Conservation (phyloP, 1,284 basidiomycete species). For the Taiwanofungus camphoratus region DNA sequence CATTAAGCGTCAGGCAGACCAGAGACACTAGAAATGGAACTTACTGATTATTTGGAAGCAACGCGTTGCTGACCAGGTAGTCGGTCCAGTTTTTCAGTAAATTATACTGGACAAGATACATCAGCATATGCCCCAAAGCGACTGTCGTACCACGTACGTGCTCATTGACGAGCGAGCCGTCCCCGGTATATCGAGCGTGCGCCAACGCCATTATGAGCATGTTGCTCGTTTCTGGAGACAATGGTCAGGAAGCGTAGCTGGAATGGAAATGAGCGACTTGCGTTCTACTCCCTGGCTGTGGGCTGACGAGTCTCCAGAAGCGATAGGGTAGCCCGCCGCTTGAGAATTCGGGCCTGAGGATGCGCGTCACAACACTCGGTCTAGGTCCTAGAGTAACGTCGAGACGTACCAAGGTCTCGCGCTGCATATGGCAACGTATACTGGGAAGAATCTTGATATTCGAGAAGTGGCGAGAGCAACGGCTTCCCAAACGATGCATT, state of each 20-base stretch:
- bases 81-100: constrained; percentile 66
- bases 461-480: constrained; percentile 41
- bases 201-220: constrained; percentile 73
- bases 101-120: constrained; percentile 33
- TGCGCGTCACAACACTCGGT: no score
- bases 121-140: background rate
- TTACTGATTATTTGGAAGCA: constrained; percentile 48
- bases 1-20: background rate
- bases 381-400: no score
- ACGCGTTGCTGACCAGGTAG: constrained; percentile 55
- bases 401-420: constrained; percentile 34
- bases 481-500: constrained; percentile 36
- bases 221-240: constrained; percentile 51
- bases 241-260: constrained; percentile 1
- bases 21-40: constrained; percentile 3
- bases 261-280: constrained; percentile 1
- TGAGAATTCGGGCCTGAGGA: no score
- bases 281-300: constrained; percentile 14
- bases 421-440: constrained; percentile 30
- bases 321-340: constrained; percentile 19
- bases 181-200: constrained; percentile 55
- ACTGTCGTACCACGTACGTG: constrained; percentile 47
- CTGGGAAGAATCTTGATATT: constrained; percentile 30
- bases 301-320: constrained; percentile 8
- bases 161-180: constrained; percentile 42